Percentiles rank a stretch among this genome's conserved stretches.
Evolutionary conservation across 768 basidiomycete species (phyloP).

Genomic region (Leccinum imitatum): DNA sequence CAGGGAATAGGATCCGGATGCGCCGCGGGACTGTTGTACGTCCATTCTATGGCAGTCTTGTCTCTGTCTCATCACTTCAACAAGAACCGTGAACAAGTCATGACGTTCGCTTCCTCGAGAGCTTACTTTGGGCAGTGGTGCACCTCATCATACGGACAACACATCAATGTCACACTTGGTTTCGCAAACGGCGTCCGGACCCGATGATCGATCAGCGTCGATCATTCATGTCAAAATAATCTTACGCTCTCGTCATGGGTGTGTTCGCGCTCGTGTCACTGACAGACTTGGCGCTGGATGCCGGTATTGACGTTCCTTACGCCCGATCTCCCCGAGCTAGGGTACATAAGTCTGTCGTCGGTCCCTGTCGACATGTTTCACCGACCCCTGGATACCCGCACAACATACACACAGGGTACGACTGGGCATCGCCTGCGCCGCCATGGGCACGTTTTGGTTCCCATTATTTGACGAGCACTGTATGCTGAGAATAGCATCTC

Average conservation of each 20-base stretch:
- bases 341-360: constrained; percentile 25
- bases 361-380: neutral
- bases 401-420: constrained; percentile 32
- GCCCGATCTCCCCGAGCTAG: constrained; percentile 50
- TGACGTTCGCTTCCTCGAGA: constrained; percentile 55
- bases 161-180: constrained; percentile 42
- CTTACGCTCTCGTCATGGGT: neutral
- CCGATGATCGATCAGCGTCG: no score
- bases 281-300: constrained; percentile 34
- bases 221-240: no score
- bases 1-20: constrained; percentile 52
- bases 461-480: neutral
- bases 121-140: constrained; percentile 55
- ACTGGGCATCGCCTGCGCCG: constrained; percentile 50
- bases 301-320: constrained; percentile 47
- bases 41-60: constrained; percentile 44
- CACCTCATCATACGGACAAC: constrained; percentile 62
- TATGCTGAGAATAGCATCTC: neutral
- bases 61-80: constrained; percentile 52
- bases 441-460: constrained; percentile 36
- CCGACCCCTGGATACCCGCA: neutral
- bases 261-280: constrained; percentile 24
- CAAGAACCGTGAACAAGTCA: constrained; percentile 45
- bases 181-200: constrained; percentile 43
- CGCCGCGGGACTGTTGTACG: constrained; percentile 46